Evolutionary conservation across 2,329 filamentous ascomycete genomes (phyloP).

Genomic region (Trichothecium roseum): DNA sequence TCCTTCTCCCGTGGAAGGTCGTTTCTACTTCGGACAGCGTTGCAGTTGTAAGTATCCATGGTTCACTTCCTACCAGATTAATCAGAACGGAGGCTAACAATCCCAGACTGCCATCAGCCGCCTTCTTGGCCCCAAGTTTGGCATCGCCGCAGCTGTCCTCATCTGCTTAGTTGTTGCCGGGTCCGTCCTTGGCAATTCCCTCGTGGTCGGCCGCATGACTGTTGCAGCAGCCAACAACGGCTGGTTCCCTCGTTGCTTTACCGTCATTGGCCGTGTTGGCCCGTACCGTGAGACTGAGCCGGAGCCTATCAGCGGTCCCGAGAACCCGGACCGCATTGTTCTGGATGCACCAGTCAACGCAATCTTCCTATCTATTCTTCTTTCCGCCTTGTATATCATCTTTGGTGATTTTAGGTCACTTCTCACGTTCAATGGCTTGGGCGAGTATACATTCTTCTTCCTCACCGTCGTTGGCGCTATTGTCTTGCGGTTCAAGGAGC

Average conservation of each 20-base stretch:
- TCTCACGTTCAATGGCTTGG: conserved; percentile 48
- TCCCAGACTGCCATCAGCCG: conserved; percentile 41
- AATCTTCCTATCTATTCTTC: conserved; percentile 34
- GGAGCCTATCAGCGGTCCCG: conserved; percentile 5
- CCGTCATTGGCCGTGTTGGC: conserved; percentile 32
- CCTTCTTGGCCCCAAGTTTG: conserved; percentile 42
- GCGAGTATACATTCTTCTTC: conserved; percentile 55
- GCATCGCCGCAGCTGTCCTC: conserved; percentile 41
- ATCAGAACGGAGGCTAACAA: not conserved
- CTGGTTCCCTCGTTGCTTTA: conserved; percentile 38
- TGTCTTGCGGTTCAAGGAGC: conserved; percentile 45
- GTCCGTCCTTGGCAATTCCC: conserved; percentile 52
- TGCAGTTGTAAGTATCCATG: conserved; percentile 39
- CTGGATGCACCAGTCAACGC: conserved; percentile 46
- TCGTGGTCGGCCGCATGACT: conserved; percentile 50
- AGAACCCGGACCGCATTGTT: conserved; percentile 6
- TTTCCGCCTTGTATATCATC: conserved; percentile 47
- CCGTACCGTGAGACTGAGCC: conserved; percentile 7
- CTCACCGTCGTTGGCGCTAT: conserved; percentile 49
- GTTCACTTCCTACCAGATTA: not conserved
- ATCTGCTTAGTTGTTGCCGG: conserved; percentile 53
- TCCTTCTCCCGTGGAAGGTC: conserved; percentile 48
- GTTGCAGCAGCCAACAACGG: conserved; percentile 44
- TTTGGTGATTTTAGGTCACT: conserved; percentile 51
- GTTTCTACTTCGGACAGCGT: conserved; percentile 51